These are phyloP conservation scores for Tetracladium marchalianum DNA, from an alignment of 495 filamentous ascomycete genomes.

Conservation along the genomic window DNA sequence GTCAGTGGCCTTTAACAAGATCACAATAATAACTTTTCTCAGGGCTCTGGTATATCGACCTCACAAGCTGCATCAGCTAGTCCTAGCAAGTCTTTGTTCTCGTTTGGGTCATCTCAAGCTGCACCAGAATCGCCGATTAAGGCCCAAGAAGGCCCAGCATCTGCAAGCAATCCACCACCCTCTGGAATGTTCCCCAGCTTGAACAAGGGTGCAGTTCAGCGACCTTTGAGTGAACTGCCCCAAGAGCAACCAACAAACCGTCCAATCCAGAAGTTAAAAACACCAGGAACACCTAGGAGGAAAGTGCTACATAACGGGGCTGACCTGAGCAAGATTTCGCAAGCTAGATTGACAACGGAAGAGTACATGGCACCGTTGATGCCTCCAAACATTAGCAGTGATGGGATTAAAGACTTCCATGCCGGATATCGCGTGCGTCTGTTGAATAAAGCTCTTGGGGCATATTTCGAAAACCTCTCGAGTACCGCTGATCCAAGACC, in stretches of 20 bases:
- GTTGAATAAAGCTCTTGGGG: conserved; percentile 17
- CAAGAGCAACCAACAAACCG: too few relatives aligned
- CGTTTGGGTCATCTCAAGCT: neutral
- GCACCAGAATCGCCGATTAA: conserved; percentile 1
- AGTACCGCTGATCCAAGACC: conserved; percentile 6
- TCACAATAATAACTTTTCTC: too few relatives aligned
- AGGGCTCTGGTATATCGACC: too few relatives aligned
- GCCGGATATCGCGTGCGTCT: conserved; percentile 16
- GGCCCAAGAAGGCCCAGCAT: conserved; percentile 1
- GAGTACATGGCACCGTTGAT: conserved; percentile 6
- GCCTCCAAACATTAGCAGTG: conserved; percentile 11
- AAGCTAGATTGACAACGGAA: neutral
- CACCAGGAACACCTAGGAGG: too few relatives aligned
- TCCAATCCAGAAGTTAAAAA: too few relatives aligned
- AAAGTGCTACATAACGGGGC: too few relatives aligned
- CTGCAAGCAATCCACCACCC: conserved; percentile 8
- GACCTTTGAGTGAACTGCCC: too few relatives aligned
- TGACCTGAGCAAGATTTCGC: too few relatives aligned
- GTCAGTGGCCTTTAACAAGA: too few relatives aligned
- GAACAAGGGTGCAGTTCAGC: too few relatives aligned
- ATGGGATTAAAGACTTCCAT: conserved; percentile 10
- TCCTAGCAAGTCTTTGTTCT: neutral
- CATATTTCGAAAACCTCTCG: conserved; percentile 3
- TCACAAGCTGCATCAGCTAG: too few relatives aligned
- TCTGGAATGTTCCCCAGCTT: conserved; percentile 8